phyloP scores from a whole-genome alignment of 805 yeast species.

The Suhomyces sp. region DNA sequence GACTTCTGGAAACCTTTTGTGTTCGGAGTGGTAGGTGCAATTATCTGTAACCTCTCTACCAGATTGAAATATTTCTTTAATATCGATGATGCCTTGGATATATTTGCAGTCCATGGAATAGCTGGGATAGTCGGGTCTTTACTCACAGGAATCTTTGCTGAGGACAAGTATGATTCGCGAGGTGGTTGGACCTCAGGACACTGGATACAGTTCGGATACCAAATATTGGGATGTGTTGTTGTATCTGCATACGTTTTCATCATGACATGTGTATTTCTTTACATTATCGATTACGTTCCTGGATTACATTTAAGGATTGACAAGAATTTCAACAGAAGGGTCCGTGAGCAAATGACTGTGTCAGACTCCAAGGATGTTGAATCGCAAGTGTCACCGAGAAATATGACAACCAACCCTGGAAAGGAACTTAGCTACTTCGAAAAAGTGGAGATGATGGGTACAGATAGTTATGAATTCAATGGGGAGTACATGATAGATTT shows the following conservation, averaged over 20 bases:
- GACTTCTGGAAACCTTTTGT: constrained; percentile 43
- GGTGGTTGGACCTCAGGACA: constrained; percentile 45
- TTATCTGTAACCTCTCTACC: constrained; percentile 36
- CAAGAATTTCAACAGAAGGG: constrained; percentile 34
- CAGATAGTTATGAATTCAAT: constrained; percentile 40
- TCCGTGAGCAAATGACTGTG: constrained; percentile 14
- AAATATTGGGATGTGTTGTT: constrained; percentile 36
- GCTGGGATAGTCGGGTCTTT: constrained; percentile 42
- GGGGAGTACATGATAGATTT: constrained; percentile 43
- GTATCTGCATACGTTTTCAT: constrained; percentile 35
- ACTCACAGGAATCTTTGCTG: constrained; percentile 42
- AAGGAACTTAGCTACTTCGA: constrained; percentile 20
- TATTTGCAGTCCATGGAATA: constrained; percentile 44
- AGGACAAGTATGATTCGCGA: constrained; percentile 24
- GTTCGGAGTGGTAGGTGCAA: constrained; percentile 40
- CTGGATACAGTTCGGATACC: constrained; percentile 43
- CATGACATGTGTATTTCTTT: constrained; percentile 30
- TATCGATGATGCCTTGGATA: constrained; percentile 45
- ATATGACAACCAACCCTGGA: background rate
- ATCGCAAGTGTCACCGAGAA: constrained; percentile 16
- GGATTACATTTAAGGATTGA: constrained; percentile 44
- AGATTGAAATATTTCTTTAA: constrained; percentile 37
- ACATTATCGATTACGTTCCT: constrained; percentile 38
- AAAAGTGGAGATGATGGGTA: constrained; percentile 33
- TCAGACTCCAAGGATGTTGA: constrained; percentile 14